Conservation (phyloP, 2,329 filamentous ascomycete species). For the Aureobasidium sp. region DNA sequence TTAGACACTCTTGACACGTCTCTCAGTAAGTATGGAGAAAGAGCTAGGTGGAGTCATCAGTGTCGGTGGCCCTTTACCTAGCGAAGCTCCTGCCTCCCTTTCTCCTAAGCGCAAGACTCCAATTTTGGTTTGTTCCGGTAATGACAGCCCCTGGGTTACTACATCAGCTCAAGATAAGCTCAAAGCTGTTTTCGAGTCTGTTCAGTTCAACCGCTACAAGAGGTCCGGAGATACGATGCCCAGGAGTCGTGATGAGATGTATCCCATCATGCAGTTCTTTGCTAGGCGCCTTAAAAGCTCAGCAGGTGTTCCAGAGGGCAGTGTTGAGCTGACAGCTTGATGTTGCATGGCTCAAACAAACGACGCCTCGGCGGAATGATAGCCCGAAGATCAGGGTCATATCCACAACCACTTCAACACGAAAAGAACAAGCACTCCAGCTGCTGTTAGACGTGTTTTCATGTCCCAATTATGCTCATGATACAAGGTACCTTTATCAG, state of each 20-base stretch:
- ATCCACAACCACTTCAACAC: neutral
- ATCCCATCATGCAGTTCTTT: constrained; percentile 82
- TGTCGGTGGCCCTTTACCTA: constrained; percentile 53
- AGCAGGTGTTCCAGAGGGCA: constrained; percentile 45
- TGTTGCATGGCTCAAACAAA: neutral
- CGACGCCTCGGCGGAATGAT: neutral
- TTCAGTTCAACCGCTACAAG: constrained; percentile 61
- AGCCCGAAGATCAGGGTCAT: neutral
- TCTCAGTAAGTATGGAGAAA: constrained; percentile 12
- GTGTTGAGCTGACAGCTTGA: constrained; percentile 35
- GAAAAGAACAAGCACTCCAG: neutral
- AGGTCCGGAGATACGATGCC: constrained; percentile 74
- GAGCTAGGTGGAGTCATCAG: constrained; percentile 53
- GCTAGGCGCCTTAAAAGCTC: constrained; percentile 54
- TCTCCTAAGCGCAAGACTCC: constrained; percentile 52
- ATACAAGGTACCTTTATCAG: too few relatives aligned
- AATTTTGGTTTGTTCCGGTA: constrained; percentile 53
- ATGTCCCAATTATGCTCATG: neutral
- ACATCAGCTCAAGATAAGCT: constrained; percentile 55
- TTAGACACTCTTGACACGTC: neutral
- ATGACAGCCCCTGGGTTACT: constrained; percentile 42
- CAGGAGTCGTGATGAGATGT: constrained; percentile 71
- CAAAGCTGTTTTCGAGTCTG: constrained; percentile 44
- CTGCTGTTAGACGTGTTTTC: neutral
- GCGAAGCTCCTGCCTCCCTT: constrained; percentile 32